These are phyloP conservation scores for Pseudogymnoascus sp. DNA, from an alignment of 2,329 filamentous ascomycete species.

Conservation along the genomic window DNA sequence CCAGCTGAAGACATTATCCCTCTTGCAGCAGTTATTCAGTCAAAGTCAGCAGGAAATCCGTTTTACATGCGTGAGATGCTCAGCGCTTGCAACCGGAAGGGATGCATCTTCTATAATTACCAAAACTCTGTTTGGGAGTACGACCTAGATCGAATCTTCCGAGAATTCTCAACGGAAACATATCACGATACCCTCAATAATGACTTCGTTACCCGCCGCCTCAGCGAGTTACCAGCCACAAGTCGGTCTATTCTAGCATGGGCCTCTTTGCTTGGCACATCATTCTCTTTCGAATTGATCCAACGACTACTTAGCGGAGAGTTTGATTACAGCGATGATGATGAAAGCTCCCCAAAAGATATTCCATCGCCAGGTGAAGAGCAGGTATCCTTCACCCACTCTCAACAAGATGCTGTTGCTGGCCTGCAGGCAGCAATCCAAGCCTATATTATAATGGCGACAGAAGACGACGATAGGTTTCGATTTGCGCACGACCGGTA, in stretches of 20 bases:
- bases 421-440: conserved; percentile 78
- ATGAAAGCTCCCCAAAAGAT: conserved; percentile 29
- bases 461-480: conserved; percentile 78
- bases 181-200: conserved; percentile 74
- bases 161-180: conserved; percentile 69
- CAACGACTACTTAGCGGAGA: conserved; percentile 68
- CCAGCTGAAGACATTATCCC: conserved; percentile 63
- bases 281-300: conserved; percentile 76
- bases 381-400: conserved; percentile 35
- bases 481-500: conserved; percentile 85
- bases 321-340: conserved; percentile 49
- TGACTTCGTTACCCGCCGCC: conserved; percentile 69
- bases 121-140: conserved; percentile 73
- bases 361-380: conserved; percentile 30
- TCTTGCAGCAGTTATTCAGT: conserved; percentile 75
- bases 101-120: conserved; percentile 88
- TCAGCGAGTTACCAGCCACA: conserved; percentile 65
- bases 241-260: conserved; percentile 76
- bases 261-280: conserved; percentile 73
- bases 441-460: conserved; percentile 70
- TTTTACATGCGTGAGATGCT: conserved; percentile 91
- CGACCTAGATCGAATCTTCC: conserved; percentile 76
- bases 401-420: conserved; percentile 59
- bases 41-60: conserved; percentile 79
- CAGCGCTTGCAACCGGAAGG: conserved; percentile 74